These are phyloP conservation scores for Suillus americanus DNA, from an alignment of 768 basidiomycete species.

Conservation along the genomic window DNA sequence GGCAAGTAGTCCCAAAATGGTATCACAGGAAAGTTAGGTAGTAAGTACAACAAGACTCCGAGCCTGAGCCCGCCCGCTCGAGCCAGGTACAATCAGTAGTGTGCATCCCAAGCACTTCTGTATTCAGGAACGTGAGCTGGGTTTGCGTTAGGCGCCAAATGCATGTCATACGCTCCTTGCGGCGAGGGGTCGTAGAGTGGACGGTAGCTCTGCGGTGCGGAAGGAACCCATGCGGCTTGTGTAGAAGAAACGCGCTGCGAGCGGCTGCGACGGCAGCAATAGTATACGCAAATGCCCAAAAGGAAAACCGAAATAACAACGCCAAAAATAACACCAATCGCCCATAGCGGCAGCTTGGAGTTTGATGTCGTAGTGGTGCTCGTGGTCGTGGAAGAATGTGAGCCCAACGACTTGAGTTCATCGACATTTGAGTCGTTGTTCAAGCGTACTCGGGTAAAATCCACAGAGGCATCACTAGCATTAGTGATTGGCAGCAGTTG, in stretches of 20 bases:
- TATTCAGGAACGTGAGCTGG: conserved; percentile 15
- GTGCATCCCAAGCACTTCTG: conserved; percentile 28
- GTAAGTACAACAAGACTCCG: neutral
- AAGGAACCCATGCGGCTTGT: conserved; percentile 10
- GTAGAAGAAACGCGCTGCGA: conserved; percentile 3
- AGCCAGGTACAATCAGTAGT: conserved; percentile 5
- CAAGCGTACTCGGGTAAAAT: conserved; percentile 16
- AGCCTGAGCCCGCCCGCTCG: neutral
- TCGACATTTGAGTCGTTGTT: conserved; percentile 10
- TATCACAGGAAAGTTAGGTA: neutral
- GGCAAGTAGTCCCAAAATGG: neutral
- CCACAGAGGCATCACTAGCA: conserved; percentile 36
- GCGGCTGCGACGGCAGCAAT: conserved; percentile 16
- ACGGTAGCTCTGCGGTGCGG: conserved; percentile 16
- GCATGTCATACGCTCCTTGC: conserved; percentile 28
- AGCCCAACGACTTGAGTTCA: conserved; percentile 13
- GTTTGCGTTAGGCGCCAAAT: conserved; percentile 16
- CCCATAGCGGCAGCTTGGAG: conserved; percentile 4
- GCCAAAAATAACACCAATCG: conserved; percentile 19
- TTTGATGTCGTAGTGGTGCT: conserved; percentile 27
- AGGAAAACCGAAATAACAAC: conserved; percentile 10
- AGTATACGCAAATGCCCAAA: conserved; percentile 3
- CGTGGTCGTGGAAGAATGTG: conserved; percentile 28
- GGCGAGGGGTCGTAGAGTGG: conserved; percentile 27
- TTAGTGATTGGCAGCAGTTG: conserved; percentile 62